Base-by-base conservation (phyloP, 75 land plant species). In the Sequoia sempervirens region DNA sequence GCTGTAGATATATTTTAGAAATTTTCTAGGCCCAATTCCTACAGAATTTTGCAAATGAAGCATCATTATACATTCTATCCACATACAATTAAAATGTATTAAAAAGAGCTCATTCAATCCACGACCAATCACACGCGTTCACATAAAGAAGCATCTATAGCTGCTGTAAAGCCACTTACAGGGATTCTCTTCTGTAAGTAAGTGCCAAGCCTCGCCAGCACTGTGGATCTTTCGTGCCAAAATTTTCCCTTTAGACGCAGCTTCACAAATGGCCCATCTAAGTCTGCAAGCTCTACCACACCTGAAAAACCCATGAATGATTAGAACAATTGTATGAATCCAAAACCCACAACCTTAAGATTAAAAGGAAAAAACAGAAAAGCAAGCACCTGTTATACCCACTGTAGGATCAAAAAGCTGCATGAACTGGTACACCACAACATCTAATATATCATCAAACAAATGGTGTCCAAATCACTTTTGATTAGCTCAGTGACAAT, bases 211-310 rank as follows among this genome's bases (percentile, higher is more conserved):
- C 97, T 85, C 2, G 91, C 97, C 78, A 95, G 70, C 30, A 95
- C 97, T 17, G 83, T 86, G 53, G 92, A 83, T 18, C 97, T 88
- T 79, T 89, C 64, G 68, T 95, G 97, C 97, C 97, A 95, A 87
- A 95, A 95, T 41, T 91, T 85, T 14, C 97, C 97, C 45, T 82
- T 88, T 30, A 95, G 88, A 2, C 94, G 89, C 18, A 95, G 83
- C 86, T 89, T 95, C 81, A 95, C 91, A 89, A 90, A 95, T 0
- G 97, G 97, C 10, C 97, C 97, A 85, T 95, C 97, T 54, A 95
- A 66, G 58, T 95, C 97, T 78, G 90, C 95, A 74, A 95, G 89
- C 81, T 95, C 91, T 20, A 83, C 96, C 32, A 82, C 83, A 47
- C 94, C 93, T 92, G 37, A 12, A 76, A 72, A 34, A 36, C 84